Base-by-base conservation (phyloP, 2,329 filamentous ascomycete genomes). In the Penicillium vulpinum region DNA sequence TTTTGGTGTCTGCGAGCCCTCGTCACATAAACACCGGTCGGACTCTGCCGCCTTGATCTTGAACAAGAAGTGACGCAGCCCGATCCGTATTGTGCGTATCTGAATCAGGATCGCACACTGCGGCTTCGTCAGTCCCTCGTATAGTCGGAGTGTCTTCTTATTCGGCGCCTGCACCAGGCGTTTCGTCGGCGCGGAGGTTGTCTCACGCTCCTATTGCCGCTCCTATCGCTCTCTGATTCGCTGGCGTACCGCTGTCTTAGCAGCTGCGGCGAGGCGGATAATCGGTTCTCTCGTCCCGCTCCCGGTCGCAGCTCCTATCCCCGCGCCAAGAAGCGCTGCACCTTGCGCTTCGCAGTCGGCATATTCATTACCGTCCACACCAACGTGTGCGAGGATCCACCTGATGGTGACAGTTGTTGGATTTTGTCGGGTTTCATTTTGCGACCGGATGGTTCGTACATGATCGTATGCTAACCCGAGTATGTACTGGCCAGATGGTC, bases 41-140 rank as follows among this genome's bases (percentile, higher is more conserved):
- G n/a, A n/a, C n/a, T n/a, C n/a, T n/a, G n/a, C n/a, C n/a, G n/a
- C n/a, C n/a, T n/a, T n/a, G n/a, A n/a, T n/a, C n/a, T n/a, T n/a
- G n/a, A n/a, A n/a, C n/a, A n/a, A n/a, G n/a, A n/a, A n/a, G n/a
- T n/a, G n/a, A n/a, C n/a, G n/a, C n/a, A n/a, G n/a, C n/a, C n/a
- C n/a, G n/a, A n/a, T n/a, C n/a, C n/a, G n/a, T n/a, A 51, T 49
- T 2, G 47, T 58, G 0, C 57, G 46, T 10, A 62, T 54, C 26
- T 62, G 43, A 3, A 64, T 56, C 1, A 59, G 2, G 4, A 63
- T 56, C 0, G 50, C 40, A 2, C 18, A 26, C 1, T 57, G 41
- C 1, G 44, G 22, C 33, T 62, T 63, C 1, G 36, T 24, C 0
- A 56, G 39, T 2, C 45, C 41, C 6, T 52, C 40, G 22, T 56